A percentile compares a stretch with the other conserved stretches of the same genome.
These are phyloP conservation scores for Calocera viscosa DNA, from an alignment of 768 basidiomycete species.

Conservation along the genomic window DNA sequence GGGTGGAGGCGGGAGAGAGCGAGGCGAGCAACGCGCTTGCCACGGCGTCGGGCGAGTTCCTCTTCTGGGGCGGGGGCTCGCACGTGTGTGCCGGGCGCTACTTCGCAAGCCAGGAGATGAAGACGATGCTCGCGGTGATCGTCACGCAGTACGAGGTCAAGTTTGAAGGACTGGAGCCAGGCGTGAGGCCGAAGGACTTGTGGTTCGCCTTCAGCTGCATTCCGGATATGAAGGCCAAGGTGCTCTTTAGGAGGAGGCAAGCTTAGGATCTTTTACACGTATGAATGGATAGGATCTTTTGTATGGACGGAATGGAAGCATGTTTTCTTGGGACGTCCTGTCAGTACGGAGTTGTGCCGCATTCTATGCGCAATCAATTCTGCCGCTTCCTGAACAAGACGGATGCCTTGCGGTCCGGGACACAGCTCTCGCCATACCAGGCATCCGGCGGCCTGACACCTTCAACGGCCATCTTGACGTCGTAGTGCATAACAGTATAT, in stretches of 20 bases:
- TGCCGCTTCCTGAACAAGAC: constrained; percentile 15
- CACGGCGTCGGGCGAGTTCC: not conserved
- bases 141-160: constrained; percentile 33
- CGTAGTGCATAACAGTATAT: constrained; percentile 31
- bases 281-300: no score
- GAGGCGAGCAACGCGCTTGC: not conserved
- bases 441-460: constrained; percentile 29
- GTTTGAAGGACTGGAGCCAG: constrained; percentile 23
- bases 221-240: constrained; percentile 26
- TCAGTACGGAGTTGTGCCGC: no score
- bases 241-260: constrained; percentile 13
- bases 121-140: constrained; percentile 35
- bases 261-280: no score
- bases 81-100: constrained; percentile 29
- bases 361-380: no score
- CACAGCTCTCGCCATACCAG: constrained; percentile 19
- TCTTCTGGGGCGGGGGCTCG: not conserved
- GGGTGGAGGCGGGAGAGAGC: not conserved
- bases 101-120: constrained; percentile 37
- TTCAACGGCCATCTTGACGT: constrained; percentile 28
- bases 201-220: constrained; percentile 21
- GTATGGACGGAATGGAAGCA: no score
- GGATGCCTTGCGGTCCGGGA: constrained; percentile 26
- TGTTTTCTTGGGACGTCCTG: no score
- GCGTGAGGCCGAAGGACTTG: constrained; percentile 28